These are phyloP conservation scores for Trichoderma sp. DNA, from an alignment of 2,329 filamentous ascomycete species.

Conservation along the genomic window DNA sequence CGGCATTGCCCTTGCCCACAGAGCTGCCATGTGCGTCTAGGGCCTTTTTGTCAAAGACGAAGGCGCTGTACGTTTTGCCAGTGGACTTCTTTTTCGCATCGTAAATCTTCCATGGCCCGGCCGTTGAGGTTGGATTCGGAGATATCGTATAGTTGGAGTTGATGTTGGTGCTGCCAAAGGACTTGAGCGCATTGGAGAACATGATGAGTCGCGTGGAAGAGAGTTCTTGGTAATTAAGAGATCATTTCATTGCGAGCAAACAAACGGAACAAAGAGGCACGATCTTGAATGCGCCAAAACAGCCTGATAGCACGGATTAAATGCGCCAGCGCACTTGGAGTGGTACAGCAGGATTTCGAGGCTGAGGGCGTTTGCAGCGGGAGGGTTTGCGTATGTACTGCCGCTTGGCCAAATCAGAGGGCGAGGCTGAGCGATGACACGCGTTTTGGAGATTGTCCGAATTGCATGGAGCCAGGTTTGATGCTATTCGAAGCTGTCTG, in stretches of 20 bases:
- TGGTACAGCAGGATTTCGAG: not conserved
- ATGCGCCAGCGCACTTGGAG: not conserved
- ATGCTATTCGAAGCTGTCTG: slow-evolving; percentile 14
- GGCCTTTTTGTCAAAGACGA: slow-evolving; percentile 89
- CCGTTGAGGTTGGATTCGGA: slow-evolving; percentile 71
- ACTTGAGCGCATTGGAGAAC: slow-evolving; percentile 93
- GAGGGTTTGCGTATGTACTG: not conserved
- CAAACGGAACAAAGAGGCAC: not conserved
- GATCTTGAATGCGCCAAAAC: not conserved
- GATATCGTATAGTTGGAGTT: slow-evolving; percentile 86
- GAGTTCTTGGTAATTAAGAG: slow-evolving; percentile 22
- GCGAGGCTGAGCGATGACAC: slow-evolving; percentile 17
- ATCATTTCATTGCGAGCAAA: slow-evolving; percentile 34
- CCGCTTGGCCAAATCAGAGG: not conserved
- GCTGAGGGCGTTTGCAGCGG: not conserved
- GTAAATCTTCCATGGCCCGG: slow-evolving; percentile 96
- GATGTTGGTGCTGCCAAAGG: slow-evolving; percentile 88
- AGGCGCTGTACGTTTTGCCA: slow-evolving; percentile 84
- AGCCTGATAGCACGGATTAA: not conserved
- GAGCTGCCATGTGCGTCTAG: slow-evolving; percentile 61
- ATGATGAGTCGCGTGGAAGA: slow-evolving; percentile 49
- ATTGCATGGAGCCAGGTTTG: not conserved
- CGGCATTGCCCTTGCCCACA: slow-evolving; percentile 49
- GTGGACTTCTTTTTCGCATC: slow-evolving; percentile 97
- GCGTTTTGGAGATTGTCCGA: not conserved